These are phyloP conservation scores for Luffa acutangula DNA, from an alignment of 306 rosid genomes.

Conservation along the genomic window DNA sequence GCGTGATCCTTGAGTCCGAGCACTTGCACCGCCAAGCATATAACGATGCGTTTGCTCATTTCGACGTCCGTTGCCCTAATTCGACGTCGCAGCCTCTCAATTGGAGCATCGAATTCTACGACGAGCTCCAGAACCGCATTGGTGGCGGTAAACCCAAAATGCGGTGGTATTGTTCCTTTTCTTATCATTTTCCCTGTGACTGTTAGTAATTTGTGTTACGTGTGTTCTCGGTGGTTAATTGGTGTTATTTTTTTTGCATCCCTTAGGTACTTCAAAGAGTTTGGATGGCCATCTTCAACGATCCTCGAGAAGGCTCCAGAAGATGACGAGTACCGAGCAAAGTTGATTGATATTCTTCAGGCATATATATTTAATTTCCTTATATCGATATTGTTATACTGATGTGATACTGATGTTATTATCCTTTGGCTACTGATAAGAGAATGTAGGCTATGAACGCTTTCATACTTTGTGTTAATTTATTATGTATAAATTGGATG, in stretches of 20 bases:
- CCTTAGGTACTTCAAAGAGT: conserved; percentile 80
- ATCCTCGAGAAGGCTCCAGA: conserved; percentile 60
- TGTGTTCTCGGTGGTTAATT: background rate
- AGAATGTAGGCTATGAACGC: background rate
- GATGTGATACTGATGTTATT: background rate
- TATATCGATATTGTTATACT: background rate
- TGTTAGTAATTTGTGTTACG: background rate
- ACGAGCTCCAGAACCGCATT: conserved; percentile 67
- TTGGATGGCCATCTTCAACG: conserved; percentile 79
- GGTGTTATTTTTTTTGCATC: background rate
- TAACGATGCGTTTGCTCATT: conserved; percentile 72
- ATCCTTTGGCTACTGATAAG: background rate
- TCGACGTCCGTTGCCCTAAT: conserved; percentile 50
- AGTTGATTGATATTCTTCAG: conserved; percentile 76
- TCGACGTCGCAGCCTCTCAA: conserved; percentile 47
- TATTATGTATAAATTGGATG: background rate
- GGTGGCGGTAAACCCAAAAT: conserved; percentile 98
- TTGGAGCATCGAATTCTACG: conserved; percentile 67
- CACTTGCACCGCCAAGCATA: conserved; percentile 91
- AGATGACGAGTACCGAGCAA: conserved; percentile 51
- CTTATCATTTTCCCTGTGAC: background rate
- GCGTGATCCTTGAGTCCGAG: conserved; percentile 85
- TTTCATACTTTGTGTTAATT: background rate
- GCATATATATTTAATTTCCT: conserved; percentile 16
- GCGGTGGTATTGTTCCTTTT: conserved; percentile 50